A percentile compares a stretch with the other conserved stretches of the same genome.
These are phyloP conservation scores for Exophiala sp. DNA, from an alignment of 2,329 filamentous ascomycete species.

Conservation along the genomic window DNA sequence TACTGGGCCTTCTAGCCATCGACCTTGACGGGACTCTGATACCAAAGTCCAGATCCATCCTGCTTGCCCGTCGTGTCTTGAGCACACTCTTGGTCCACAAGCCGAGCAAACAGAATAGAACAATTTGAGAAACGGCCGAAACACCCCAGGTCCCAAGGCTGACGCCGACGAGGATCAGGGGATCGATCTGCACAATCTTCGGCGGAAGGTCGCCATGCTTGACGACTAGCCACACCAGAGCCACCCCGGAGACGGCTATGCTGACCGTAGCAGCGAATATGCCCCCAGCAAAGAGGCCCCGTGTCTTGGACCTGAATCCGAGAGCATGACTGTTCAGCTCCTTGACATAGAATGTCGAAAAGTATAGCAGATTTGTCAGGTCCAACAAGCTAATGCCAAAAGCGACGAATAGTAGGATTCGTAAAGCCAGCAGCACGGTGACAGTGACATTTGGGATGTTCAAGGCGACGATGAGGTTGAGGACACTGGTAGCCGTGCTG, in stretches of 20 bases:
- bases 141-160: conserved; percentile 26
- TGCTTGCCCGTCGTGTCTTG: conserved; percentile 12
- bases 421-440: conserved; percentile 12
- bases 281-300: conserved; percentile 16
- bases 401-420: conserved; percentile 23
- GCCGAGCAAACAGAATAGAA: conserved; percentile 19
- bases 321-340: conserved; percentile 15
- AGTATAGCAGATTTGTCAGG: conserved; percentile 16
- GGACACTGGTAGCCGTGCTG: conserved; percentile 19
- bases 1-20: conserved; percentile 10
- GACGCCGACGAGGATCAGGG: conserved; percentile 14
- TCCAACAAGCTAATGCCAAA: conserved; percentile 21
- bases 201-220: conserved; percentile 17
- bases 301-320: conserved; percentile 9
- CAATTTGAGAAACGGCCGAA: conserved; percentile 12
- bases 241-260: conserved; percentile 18
- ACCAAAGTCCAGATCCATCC: conserved; percentile 22
- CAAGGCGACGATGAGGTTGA: conserved; percentile 24
- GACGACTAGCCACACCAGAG: conserved; percentile 23
- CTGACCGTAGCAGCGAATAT: conserved; percentile 9
- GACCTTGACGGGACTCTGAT: conserved; percentile 16
- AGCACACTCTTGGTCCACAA: conserved; percentile 22
- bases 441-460: conserved; percentile 9
- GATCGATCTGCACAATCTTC: conserved; percentile 9
- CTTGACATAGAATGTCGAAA: conserved; percentile 16